Percentiles rank a stretch among this genome's conserved stretches.
phyloP scores from a whole-genome alignment of 192 early-diverging fungal genomes.

The Gaertneriomyces semiglobifer region DNA sequence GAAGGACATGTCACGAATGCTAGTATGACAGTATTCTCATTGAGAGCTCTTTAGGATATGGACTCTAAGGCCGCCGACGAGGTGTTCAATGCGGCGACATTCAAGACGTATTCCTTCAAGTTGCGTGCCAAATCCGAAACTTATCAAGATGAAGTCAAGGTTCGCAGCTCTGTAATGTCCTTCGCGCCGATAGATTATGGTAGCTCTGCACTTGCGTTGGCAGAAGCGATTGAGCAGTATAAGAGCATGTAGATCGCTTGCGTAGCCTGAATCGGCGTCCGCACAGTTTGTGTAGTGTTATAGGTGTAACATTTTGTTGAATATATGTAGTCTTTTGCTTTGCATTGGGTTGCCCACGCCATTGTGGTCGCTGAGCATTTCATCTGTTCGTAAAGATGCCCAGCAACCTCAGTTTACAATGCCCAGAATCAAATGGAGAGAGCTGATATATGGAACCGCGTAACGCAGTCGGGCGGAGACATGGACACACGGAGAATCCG shows the following conservation, averaged over 20 bases:
- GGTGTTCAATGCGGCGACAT: conserved; percentile 52
- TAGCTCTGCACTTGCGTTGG: conserved; percentile 7
- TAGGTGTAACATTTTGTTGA: too few species aligned
- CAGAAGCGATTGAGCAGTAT: conserved; percentile 25
- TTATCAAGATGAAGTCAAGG: conserved; percentile 54
- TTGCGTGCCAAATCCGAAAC: conserved; percentile 76
- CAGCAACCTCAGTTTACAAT: too few species aligned
- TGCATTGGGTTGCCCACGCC: too few species aligned
- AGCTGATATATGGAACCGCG: too few species aligned
- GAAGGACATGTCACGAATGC: conserved; percentile 2
- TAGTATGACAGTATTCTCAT: conserved; percentile 12
- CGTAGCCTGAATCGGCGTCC: too few species aligned
- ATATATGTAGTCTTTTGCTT: too few species aligned
- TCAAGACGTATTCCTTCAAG: conserved; percentile 70
- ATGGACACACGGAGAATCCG: too few species aligned
- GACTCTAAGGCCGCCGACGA: conserved; percentile 52
- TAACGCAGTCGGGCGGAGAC: too few species aligned
- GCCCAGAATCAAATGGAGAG: too few species aligned
- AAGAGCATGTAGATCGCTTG: not conserved
- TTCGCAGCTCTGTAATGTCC: conserved; percentile 2
- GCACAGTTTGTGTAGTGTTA: too few species aligned
- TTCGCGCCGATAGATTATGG: conserved; percentile 21
- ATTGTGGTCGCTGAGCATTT: too few species aligned
- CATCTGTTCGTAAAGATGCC: too few species aligned
- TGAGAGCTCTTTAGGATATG: conserved; percentile 28